Base-by-base conservation (phyloP, 1,139 yeast genomes). In the Hemisphaericaspora xylofermentans region DNA sequence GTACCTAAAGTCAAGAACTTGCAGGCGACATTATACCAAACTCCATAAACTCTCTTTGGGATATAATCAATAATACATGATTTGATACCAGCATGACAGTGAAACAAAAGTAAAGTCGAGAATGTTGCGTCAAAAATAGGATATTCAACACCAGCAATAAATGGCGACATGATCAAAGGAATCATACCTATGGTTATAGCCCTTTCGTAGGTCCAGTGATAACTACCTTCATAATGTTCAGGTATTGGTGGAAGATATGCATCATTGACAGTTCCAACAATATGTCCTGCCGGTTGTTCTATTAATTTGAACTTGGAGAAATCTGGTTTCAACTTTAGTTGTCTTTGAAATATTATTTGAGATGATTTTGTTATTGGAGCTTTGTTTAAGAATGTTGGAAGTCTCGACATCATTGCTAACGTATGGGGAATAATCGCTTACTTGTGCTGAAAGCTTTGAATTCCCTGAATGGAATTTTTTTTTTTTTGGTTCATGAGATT, bases 1-100 rank as follows among this genome's bases (percentile, higher is more conserved):
- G 95, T 76, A 27, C 96, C 96, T 8, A 80, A 62, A 39, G 82
- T 78, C 54, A 91, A 74, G 38, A 84, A 62, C 51, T 75, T 73
- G 71, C 79, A 73, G 42, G 93, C 87, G 35, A 72, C 58, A 43
- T 71, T 74, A 65, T 86, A 85, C 76, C 84, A 77, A 33, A 71
- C 57, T 8, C 95, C 95, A 61, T 82, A 91, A 30, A 83, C 88
- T 61, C 96, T 79, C 63, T 74, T 71, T 41, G 96, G 97, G 48
- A 91, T 83, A 66, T 89, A 89, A 64, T 91, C 97, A 46, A 82
- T 79, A 57, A 91, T 88, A 68, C 96, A 88, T 31, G 95, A 74
- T 56, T 82, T 82, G 66, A 91, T 78, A 0, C 97, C 98, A 43
- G 82, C 75, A 63, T 86, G 87, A 44, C 84, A 74, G 67, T 91